Conservation (phyloP, 2,329 filamentous ascomycete genomes). For the Beauveria pseudobassiana region DNA sequence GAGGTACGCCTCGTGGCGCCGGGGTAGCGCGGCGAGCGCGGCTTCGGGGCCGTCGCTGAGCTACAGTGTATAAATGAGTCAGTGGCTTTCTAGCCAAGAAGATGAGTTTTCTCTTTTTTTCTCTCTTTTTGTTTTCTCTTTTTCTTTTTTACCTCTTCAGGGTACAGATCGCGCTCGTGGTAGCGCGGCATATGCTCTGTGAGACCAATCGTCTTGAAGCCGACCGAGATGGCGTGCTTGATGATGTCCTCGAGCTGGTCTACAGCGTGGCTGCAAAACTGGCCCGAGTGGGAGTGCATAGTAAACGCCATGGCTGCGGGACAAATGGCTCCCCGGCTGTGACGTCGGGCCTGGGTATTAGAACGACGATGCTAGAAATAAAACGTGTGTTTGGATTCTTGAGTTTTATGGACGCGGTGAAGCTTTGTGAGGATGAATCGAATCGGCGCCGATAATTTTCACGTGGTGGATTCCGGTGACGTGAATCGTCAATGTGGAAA, state of each 20-base stretch:
- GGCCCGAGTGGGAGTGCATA: conserved; percentile 95
- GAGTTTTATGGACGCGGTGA: not conserved
- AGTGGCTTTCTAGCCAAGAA: not conserved
- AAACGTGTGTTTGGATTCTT: not conserved
- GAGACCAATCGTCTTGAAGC: conserved; percentile 76
- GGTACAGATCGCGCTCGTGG: conserved; percentile 70
- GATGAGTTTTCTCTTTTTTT: not conserved
- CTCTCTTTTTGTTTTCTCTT: not conserved
- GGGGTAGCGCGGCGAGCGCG: conserved; percentile 39
- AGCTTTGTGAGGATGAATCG: not conserved
- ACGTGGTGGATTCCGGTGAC: conserved; percentile 4
- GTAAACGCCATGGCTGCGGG: conserved; percentile 73
- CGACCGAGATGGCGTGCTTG: conserved; percentile 65
- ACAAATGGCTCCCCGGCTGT: too few relatives aligned
- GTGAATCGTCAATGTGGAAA: conserved; percentile 9
- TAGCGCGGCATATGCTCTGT: conserved; percentile 94
- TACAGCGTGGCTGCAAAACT: conserved; percentile 91
- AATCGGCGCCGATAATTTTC: not conserved
- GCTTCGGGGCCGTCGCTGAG: conserved; percentile 38
- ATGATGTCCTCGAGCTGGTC: conserved; percentile 80
- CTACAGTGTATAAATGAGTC: conserved; percentile 21
- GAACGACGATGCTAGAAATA: too few relatives aligned
- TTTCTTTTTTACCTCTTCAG: conserved; percentile 61
- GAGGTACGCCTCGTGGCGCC: conserved; percentile 65
- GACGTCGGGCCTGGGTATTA: too few relatives aligned